Base-by-base conservation (phyloP, 208 protist species). In the Trypanosoma cruzi region DNA sequence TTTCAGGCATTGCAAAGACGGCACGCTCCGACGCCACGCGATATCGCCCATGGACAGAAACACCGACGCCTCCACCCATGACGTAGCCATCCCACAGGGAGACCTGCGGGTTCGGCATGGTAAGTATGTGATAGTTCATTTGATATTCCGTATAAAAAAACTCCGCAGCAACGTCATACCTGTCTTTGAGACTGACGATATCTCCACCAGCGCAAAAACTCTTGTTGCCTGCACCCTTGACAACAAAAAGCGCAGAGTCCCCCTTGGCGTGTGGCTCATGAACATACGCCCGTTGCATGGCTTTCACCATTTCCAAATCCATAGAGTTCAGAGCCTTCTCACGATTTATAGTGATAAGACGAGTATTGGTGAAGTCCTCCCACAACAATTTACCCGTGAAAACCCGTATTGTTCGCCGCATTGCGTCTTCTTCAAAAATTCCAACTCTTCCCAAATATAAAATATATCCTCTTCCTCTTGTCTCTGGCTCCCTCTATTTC, bases 121-220 rank as follows among this genome's bases (percentile, higher is more conserved):
- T n/a, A n/a, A n/a, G n/a, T 5, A 44, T 44, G 37, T 13, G 37
- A 44, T 13, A 44, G 37, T 44, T 44, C 37, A 44, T 13, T 13
- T 44, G 37, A 44, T 44, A 11, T 50, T 50, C 46, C 46, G 4
- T 24, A 50, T 50, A 50, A n/a, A 50, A 50, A n/a, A 50, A 50
- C 46, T 50, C 46, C 16, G 6, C 46, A 7, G 46, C 46, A n/a
- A 50, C 37, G 13, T 13, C 37, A 44, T 16, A 44, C 5, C 13
- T 44, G 8, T 13, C 13, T 5, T 13, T 44, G 37, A 13, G 8
- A 44, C 8, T 13, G 37, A 44, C 37, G 37, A 44, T 13, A 92
- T 97, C 86, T n/a, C 89, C 92, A 60, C 92, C 92, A n/a, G 92
- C 82, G 54, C 88, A 97, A 53, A 97, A 97, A 10, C 85, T 86